Conservation (phyloP, 2,329 filamentous ascomycete species). For the Fusarium sp. region DNA sequence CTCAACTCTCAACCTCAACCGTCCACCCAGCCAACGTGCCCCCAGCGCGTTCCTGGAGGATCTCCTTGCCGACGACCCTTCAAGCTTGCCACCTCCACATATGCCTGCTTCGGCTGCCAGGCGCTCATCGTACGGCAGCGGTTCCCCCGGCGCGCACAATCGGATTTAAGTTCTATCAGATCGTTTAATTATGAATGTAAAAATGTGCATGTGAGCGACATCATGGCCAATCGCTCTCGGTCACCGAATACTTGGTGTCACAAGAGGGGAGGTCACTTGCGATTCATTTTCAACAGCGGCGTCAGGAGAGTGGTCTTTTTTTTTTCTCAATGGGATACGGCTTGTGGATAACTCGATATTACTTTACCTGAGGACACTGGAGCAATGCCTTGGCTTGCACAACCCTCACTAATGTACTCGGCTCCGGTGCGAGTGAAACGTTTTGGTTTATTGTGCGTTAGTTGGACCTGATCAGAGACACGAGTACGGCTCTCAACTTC, state of each 20-base stretch:
- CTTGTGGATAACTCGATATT: constrained; percentile 39
- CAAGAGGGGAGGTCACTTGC: constrained; percentile 13
- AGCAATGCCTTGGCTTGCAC: constrained; percentile 29
- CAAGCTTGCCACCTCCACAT: constrained; percentile 61
- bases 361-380: constrained; percentile 26
- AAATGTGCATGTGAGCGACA: constrained; percentile 28
- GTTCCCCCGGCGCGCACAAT: constrained; percentile 42
- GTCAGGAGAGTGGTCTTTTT: constrained; percentile 43
- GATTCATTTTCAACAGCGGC: constrained; percentile 43
- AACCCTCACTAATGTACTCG: constrained; percentile 40
- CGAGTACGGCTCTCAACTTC: not conserved
- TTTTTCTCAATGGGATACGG: constrained; percentile 36
- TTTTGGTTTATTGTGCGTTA: constrained; percentile 25
- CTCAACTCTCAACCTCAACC: constrained; percentile 75
- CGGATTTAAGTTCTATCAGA: constrained; percentile 43
- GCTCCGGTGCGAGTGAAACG: constrained; percentile 13
- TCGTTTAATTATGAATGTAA: constrained; percentile 19
- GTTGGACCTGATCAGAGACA: constrained; percentile 19
- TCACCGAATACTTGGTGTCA: constrained; percentile 31
- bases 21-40: constrained; percentile 75
- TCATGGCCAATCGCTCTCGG: constrained; percentile 18
- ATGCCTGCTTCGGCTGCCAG: constrained; percentile 51
- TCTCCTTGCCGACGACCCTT: constrained; percentile 81
- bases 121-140: constrained; percentile 43
- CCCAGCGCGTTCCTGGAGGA: constrained; percentile 94